phyloP scores from a whole-genome alignment of 148 eudicot genomes.

The Mesembryanthemum crystallinum region DNA sequence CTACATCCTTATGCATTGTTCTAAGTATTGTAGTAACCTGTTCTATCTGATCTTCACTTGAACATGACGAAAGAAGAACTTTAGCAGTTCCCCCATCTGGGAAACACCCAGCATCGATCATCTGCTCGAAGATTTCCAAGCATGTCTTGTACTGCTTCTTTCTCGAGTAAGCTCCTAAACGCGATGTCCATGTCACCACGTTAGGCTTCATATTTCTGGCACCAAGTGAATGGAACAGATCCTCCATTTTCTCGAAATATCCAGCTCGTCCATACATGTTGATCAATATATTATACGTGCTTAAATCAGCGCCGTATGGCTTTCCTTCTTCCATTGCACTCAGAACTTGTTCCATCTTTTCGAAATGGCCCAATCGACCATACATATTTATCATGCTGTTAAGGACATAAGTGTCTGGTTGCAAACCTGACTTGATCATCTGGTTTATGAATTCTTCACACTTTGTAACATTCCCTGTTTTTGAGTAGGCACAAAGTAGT shows the following conservation, averaged over 20 bases:
- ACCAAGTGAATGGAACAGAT: constrained; percentile 46
- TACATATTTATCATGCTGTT: constrained; percentile 76
- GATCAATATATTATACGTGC: constrained; percentile 80
- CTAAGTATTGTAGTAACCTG: constrained; percentile 73
- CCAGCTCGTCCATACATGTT: constrained; percentile 74
- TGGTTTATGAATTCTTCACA: constrained; percentile 63
- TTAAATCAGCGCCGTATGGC: constrained; percentile 46
- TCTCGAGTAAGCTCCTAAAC: constrained; percentile 79
- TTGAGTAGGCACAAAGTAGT: constrained; percentile 71
- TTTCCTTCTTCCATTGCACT: constrained; percentile 56
- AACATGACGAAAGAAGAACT: constrained; percentile 78
- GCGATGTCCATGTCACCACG: constrained; percentile 88
- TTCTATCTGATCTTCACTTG: constrained; percentile 64
- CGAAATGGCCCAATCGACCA: constrained; percentile 63
- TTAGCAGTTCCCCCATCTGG: constrained; percentile 89
- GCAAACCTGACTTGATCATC: constrained; percentile 62
- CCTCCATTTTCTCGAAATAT: constrained; percentile 76
- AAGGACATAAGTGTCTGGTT: constrained; percentile 73
- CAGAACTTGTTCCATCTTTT: constrained; percentile 78
- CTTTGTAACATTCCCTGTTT: constrained; percentile 48
- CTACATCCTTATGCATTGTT: constrained; percentile 59
- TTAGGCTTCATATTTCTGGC: constrained; percentile 55
- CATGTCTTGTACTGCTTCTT: constrained; percentile 72
- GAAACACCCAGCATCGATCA: constrained; percentile 81
- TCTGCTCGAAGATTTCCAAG: constrained; percentile 74